These are phyloP conservation scores for Monosporascus sp. DNA, from an alignment of 2,329 filamentous ascomycete species.

Conservation along the genomic window DNA sequence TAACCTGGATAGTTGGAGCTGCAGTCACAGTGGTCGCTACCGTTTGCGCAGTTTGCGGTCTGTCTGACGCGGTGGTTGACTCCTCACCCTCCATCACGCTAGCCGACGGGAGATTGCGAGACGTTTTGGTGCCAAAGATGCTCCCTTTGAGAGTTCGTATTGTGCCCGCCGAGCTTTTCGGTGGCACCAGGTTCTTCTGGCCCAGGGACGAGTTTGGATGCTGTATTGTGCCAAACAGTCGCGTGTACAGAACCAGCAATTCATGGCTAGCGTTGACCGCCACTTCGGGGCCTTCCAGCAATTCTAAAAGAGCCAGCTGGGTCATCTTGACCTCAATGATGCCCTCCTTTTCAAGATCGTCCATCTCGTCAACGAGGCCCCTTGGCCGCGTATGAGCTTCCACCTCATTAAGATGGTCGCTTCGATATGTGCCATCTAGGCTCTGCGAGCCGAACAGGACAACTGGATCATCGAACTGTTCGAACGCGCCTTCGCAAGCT, in stretches of 20 bases:
- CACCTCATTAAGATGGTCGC: conserved; percentile 60
- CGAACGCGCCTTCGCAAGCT: conserved; percentile 85
- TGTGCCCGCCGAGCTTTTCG: conserved; percentile 67
- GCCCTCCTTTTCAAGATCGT: conserved; percentile 74
- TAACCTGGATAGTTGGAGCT: conserved; percentile 71
- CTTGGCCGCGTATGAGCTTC: conserved; percentile 29
- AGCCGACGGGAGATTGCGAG: conserved; percentile 30
- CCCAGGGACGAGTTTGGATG: conserved; percentile 32
- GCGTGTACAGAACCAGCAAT: conserved; percentile 72
- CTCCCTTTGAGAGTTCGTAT: conserved; percentile 65
- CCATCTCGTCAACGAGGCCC: conserved; percentile 72
- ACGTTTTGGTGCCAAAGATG: conserved; percentile 61
- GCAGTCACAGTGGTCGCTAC: conserved; percentile 43
- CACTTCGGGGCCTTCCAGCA: conserved; percentile 74
- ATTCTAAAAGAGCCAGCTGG: conserved; percentile 76
- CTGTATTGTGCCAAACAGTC: conserved; percentile 63
- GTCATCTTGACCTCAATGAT: conserved; percentile 97
- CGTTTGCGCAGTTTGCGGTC: conserved; percentile 42
- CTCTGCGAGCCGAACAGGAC: conserved; percentile 63
- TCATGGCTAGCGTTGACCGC: conserved; percentile 88
- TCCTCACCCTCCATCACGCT: conserved; percentile 28
- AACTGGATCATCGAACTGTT: conserved; percentile 72
- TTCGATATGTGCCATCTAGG: conserved; percentile 45
- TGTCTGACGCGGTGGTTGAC: conserved; percentile 23
- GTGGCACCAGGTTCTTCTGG: conserved; percentile 42